Base-by-base conservation (phyloP, 768 basidiomycete species). In the Daedaleopsis sinensis region DNA sequence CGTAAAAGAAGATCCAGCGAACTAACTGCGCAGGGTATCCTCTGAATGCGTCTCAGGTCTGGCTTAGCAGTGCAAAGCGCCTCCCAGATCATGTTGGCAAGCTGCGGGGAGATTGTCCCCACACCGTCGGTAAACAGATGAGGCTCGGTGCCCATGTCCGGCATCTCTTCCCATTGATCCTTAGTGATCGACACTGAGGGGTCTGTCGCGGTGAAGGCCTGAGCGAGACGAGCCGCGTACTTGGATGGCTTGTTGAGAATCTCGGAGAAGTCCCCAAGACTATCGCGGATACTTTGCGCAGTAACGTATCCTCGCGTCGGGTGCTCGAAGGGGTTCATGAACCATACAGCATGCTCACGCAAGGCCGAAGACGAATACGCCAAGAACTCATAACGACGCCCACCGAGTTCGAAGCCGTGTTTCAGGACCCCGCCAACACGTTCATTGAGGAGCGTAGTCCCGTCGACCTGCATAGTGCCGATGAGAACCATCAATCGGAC, bases 141-240 rank as follows among this genome's bases (percentile, higher is more conserved):
- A 24, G 62, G 71, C 23, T 76, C 72, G 13, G 70, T 64, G 16
- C 78, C 79, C 12, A 92, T 74, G 69, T 93, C 92, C 0, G 71
- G 68, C 49, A 91, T 80, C 57, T 80, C 76, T 52, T 85, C 80
- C 86, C 92, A 93, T 66, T 94, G 79, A 47, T 78, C 63, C 2
- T 72, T 72, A 8, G 64, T 59, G 52, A 94, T 84, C 21, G 70
- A 72, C 19, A 93, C 84, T 1, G 90, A 89, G 0, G 87, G 83
- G 62, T 91, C 87, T 1, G 93, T 95, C 2, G 89, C 87, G 0
- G 90, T 91, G 67, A 95, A 93, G 0, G 90, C 90, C 74, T 93
- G 93, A 8, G 90, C 87, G 59, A 94, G 76, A 19, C 93, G 84
- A 15, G 93, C 93, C 7, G 91, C 93, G 66, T 84, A 91, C 72